Base-by-base conservation (phyloP, 2,329 filamentous ascomycete genomes). In the Magnaporthiopsis poae region DNA sequence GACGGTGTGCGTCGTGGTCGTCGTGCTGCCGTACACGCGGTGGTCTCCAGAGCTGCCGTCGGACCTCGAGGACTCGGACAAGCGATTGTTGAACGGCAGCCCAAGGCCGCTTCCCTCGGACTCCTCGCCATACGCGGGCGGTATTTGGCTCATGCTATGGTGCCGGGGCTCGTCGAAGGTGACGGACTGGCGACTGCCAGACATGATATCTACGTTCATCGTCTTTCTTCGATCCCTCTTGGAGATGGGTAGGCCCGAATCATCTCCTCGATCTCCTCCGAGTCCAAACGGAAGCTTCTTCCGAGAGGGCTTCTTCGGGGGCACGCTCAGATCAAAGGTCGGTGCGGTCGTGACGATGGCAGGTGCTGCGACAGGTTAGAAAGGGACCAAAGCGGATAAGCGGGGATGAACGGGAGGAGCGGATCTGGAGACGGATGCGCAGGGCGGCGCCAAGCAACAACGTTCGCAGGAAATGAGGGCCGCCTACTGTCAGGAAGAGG, bases 261-360 rank as follows among this genome's bases (percentile, higher is more conserved):
- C 52, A 25, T 60, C 63, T 27, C 33, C 63, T 27, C 33, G 52
- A 21, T 65, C 56, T 25, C 59, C 59, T 64, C 52, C 52, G 13
- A 46, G 21, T 4, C 64, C 64, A n/a, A 60, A 65, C 31, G 82
- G 79, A 27, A 88, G 77, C 71, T 80, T 83, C 68, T 86, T 79
- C 60, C 85, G 81, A 39, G 84, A 82, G 60, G 81, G 76, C 70
- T 84, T 86, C 74, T 84, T 88, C 68, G 81, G 75, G 64, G 56
- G 62, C 25, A 75, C 71, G 52, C 81, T 80, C 27, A 86, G 74
- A 65, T 90, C 85, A 70, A 88, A 84, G 11, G 92, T 95, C 12
- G 95, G 93, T 21, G 93, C 91, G 13, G 94, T 98, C 64, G 90
- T 96, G 76, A 98, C 95, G 74, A 98, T 98, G 71, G 86, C 81